Evolutionary conservation across 1,284 basidiomycete species (phyloP).

Genomic region (Xerocomus nothofagi): DNA sequence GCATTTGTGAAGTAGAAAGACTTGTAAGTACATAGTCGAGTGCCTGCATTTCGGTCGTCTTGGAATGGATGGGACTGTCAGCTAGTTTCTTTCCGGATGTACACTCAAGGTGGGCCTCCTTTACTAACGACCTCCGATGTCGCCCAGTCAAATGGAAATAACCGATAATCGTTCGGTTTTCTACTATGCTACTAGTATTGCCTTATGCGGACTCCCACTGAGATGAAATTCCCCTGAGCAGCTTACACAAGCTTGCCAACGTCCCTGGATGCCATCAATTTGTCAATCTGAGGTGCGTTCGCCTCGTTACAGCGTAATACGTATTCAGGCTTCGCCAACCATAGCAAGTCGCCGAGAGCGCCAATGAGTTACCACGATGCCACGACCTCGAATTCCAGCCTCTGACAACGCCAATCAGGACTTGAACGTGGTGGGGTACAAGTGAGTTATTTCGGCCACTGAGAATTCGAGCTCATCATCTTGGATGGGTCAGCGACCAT

Average conservation of each 20-base stretch:
- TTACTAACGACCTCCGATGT: no score
- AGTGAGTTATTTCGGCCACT: slow-evolving; percentile 7
- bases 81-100: no score
- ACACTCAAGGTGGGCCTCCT: no score
- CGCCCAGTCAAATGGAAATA: no score
- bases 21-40: slow-evolving; percentile 15
- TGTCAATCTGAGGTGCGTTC: not conserved
- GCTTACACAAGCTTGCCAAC: not conserved
- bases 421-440: not conserved
- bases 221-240: not conserved
- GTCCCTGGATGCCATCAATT: slow-evolving; percentile 2
- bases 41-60: not conserved
- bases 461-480: not conserved
- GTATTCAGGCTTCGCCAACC: not conserved
- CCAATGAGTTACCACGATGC: slow-evolving; percentile 13
- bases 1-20: slow-evolving; percentile 25
- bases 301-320: not conserved
- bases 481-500: slow-evolving; percentile 1
- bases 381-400: not conserved
- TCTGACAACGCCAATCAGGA: not conserved
- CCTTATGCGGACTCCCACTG: not conserved
- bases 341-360: no score
- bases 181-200: no score
- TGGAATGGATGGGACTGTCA: no score
- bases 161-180: no score